Percentiles rank a stretch among this genome's conserved stretches.
These are phyloP conservation scores for Rhodotorula glutinis DNA, from an alignment of 1,284 basidiomycete species.

Conservation along the genomic window DNA sequence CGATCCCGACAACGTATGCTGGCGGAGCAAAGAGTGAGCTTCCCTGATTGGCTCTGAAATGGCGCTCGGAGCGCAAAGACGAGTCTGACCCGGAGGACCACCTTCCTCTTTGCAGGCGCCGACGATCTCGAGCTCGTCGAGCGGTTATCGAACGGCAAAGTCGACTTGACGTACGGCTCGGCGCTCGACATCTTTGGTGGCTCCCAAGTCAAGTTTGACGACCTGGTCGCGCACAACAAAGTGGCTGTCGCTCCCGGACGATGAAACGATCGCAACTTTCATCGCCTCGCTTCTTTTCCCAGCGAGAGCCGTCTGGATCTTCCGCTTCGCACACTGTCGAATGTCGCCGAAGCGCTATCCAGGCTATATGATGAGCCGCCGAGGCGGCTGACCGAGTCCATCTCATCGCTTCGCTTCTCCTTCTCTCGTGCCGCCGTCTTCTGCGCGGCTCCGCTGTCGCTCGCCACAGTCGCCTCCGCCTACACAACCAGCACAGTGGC, in stretches of 20 bases:
- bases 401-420: no score
- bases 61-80: background rate
- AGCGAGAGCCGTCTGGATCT: no score
- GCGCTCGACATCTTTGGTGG: conserved; percentile 83
- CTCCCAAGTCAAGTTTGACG: conserved; percentile 64
- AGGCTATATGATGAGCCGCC: no score
- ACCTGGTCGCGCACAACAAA: conserved; percentile 57
- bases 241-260: background rate
- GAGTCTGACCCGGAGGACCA: conserved; percentile 1
- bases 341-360: no score
- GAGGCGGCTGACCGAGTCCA: background rate
- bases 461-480: no score
- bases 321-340: no score
- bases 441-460: background rate
- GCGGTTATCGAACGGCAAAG: conserved; percentile 72
- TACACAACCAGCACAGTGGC: no score
- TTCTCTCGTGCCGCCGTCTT: background rate
- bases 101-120: conserved; percentile 57
- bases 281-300: background rate
- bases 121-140: conserved; percentile 82
- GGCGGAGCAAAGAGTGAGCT: conserved; percentile 82
- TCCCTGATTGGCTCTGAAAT: background rate
- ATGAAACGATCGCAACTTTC: background rate
- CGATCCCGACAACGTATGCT: conserved; percentile 91
- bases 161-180: conserved; percentile 96